Base-by-base conservation (phyloP, 139 green algal genomes). In the Tetradesmus obliquus region DNA sequence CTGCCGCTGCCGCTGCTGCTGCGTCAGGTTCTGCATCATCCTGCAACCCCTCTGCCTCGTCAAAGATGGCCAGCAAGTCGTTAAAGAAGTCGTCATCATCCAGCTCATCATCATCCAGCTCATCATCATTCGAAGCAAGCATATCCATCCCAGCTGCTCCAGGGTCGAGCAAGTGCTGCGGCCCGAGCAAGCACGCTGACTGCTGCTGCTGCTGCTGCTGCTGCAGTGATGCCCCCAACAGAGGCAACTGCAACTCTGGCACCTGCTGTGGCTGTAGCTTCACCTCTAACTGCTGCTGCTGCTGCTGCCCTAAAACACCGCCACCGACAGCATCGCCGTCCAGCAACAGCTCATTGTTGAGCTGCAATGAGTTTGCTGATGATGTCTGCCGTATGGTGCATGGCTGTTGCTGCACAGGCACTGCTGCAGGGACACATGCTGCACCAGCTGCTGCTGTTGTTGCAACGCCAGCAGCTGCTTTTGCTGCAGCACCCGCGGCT, bases 21-120 rank as follows among this genome's bases (percentile, higher is more conserved):
- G 24, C 5, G 15, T 76, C 66, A 17, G n/a, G 66, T 76, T 17
- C 66, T 76, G 8, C 66, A 24, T 76, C 17, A 24, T 2, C 2
- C 2, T 76, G 66, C 66, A 76, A 19, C 15, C 66, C 66, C 51
- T 17, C 51, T 13, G 86, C 86, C 58, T 90, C 86, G 24, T 90
- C 86, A 13, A 90, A 55, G 53, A 90, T 90, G 2, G 86, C 86
- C 53, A 90, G 55, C 71, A 90, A 0, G 19, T 90, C 86, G 10
- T 22, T 13, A 3, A 90, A 62, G 71, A 90, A 90, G 17, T 71
- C 84, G 60, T 89, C 84, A 2, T 80, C 84, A n/a, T 80, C 55
- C 82, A 94, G 53, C 84, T 91, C 91, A 51, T 88, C 86, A 0
- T 91, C 86, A 80, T 94, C 79, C 80, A 92, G 90, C 79, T 88